Percentiles rank a stretch among this genome's conserved stretches.
These are phyloP conservation scores for Poronia punctata DNA, from an alignment of 495 filamentous ascomycete species.

Conservation along the genomic window DNA sequence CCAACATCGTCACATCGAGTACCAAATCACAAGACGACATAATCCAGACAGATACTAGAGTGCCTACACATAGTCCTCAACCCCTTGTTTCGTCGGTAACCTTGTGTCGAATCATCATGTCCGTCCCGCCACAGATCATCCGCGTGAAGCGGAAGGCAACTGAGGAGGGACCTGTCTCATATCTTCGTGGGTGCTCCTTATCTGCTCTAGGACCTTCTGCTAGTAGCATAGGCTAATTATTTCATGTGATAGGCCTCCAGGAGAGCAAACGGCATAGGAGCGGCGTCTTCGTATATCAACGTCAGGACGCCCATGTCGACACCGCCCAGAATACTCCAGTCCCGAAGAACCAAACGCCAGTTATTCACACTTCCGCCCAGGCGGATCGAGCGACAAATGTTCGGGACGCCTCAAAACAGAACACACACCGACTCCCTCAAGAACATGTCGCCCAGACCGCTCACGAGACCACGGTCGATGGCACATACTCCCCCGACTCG, in stretches of 20 bases:
- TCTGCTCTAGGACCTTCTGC: neutral
- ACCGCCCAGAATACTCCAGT: slow-evolving; percentile 16
- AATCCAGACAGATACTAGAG: too few species aligned
- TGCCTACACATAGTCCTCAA: too few species aligned
- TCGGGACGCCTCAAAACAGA: slow-evolving; percentile 13
- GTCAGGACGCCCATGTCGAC: slow-evolving; percentile 21
- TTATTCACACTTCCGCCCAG: slow-evolving; percentile 19
- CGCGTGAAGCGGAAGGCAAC: slow-evolving; percentile 49
- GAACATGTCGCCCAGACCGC: too few species aligned
- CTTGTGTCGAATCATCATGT: slow-evolving; percentile 32
- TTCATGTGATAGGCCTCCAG: slow-evolving; percentile 15
- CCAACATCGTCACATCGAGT: too few species aligned
- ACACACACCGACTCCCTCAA: too few species aligned
- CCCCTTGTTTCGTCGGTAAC: too few species aligned
- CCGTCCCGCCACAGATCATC: slow-evolving; percentile 45
- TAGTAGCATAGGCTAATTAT: slow-evolving; percentile 12
- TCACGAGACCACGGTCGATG: neutral
- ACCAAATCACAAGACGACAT: too few species aligned
- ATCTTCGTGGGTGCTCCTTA: slow-evolving; percentile 38
- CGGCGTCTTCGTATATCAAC: slow-evolving; percentile 37
- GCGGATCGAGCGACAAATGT: slow-evolving; percentile 10
- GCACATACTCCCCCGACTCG: neutral
- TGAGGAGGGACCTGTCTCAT: slow-evolving; percentile 45
- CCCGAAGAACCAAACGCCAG: slow-evolving; percentile 10
- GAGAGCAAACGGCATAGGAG: slow-evolving; percentile 37